Percentiles rank a stretch among this genome's conserved stretches.
Conservation (phyloP, 148 eudicot species). For the Vaccinium macrocarpon region DNA sequence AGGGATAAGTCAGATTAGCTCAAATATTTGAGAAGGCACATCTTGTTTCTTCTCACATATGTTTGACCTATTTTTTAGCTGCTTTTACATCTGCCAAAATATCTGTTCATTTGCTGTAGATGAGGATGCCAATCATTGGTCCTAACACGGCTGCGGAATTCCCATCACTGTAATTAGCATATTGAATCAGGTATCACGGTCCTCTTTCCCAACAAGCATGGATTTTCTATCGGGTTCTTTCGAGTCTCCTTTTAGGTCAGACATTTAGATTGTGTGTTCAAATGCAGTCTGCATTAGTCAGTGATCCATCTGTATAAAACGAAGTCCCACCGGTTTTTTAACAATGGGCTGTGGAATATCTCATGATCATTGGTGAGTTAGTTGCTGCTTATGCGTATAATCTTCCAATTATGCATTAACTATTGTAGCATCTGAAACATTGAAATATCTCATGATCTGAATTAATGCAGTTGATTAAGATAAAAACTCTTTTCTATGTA, state of each 20-base stretch:
- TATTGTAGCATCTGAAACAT: neutral
- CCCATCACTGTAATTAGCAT: conserved; percentile 53
- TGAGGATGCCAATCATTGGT: neutral
- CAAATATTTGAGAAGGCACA: neutral
- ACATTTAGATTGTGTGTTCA: neutral
- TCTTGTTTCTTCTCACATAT: neutral
- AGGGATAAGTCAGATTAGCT: neutral
- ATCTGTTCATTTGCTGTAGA: neutral
- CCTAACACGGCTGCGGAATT: conserved; percentile 41
- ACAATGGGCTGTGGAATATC: no score
- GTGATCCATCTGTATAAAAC: conserved; percentile 62
- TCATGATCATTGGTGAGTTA: conserved; percentile 16
- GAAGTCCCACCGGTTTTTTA: conserved; percentile 61
- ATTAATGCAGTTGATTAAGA: no score
- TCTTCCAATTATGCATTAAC: neutral
- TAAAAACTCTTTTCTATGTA: no score
- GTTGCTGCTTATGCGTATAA: neutral
- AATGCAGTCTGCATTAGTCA: conserved; percentile 45
- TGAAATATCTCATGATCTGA: neutral
- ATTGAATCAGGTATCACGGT: conserved; percentile 48
- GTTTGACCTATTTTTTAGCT: neutral
- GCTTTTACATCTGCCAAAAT: neutral
- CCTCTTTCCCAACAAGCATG: conserved; percentile 17
- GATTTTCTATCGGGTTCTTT: conserved; percentile 36
- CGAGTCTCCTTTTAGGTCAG: conserved; percentile 52